Evolutionary conservation across 352 stramenopile species (phyloP).

Genomic region (Phytophthora vignae): DNA sequence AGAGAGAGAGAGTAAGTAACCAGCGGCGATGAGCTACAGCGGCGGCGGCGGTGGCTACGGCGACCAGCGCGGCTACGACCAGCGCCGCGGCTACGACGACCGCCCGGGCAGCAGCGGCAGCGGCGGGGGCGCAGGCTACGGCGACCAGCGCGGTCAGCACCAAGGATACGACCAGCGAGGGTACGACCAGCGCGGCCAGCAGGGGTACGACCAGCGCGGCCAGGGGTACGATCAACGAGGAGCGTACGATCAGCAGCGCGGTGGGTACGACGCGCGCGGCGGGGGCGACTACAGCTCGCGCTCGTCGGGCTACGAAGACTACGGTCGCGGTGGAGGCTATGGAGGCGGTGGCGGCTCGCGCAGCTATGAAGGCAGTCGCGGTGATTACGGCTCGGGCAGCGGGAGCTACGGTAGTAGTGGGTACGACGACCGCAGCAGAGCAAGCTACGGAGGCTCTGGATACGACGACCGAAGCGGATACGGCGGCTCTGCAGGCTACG

Average conservation of each 20-base stretch:
- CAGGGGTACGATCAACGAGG: constrained; percentile 24
- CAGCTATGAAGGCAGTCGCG: constrained; percentile 26
- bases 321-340: constrained; percentile 34
- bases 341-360: constrained; percentile 26
- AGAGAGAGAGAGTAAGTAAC: neutral
- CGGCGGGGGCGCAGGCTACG: constrained; percentile 4
- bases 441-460: constrained; percentile 26
- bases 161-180: constrained; percentile 29
- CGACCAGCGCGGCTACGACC: constrained; percentile 40
- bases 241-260: constrained; percentile 11
- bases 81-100: constrained; percentile 42
- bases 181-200: constrained; percentile 40
- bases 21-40: constrained; percentile 60
- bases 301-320: constrained; percentile 39
- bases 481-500: constrained; percentile 22
- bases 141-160: constrained; percentile 17
- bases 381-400: constrained; percentile 12
- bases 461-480: constrained; percentile 41
- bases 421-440: constrained; percentile 39
- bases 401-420: constrained; percentile 28
- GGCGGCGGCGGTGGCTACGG: constrained; percentile 32
- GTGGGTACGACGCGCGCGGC: neutral
- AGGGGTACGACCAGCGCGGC: constrained; percentile 25
- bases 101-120: constrained; percentile 17
- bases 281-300: constrained; percentile 27